Evolutionary conservation across 805 yeast species (phyloP).

Genomic region (Nakazawaea ambrosiae): DNA sequence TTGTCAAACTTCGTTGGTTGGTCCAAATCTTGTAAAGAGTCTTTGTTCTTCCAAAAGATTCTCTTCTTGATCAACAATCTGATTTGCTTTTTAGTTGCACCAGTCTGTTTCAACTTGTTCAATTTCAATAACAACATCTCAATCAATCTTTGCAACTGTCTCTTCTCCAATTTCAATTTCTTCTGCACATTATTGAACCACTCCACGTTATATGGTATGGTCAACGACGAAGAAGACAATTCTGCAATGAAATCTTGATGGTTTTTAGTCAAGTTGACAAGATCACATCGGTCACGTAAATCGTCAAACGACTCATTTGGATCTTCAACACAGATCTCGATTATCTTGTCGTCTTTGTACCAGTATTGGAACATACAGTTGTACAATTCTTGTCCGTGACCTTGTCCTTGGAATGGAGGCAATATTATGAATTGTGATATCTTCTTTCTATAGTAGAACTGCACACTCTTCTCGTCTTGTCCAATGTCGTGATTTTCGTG

Average conservation of each 20-base stretch:
- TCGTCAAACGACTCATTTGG: slow-evolving; percentile 92
- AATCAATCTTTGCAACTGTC: slow-evolving; percentile 70
- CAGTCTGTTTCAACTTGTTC: slow-evolving; percentile 11
- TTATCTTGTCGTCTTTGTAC: slow-evolving; percentile 42
- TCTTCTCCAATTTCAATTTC: slow-evolving; percentile 54
- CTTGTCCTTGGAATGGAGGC: slow-evolving; percentile 74
- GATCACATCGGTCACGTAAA: slow-evolving; percentile 77
- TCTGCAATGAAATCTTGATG: slow-evolving; percentile 22
- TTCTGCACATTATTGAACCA: slow-evolving; percentile 35
- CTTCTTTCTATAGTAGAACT: slow-evolving; percentile 47
- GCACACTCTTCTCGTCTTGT: slow-evolving; percentile 23
- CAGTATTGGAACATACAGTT: slow-evolving; percentile 46
- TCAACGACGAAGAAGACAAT: slow-evolving; percentile 18
- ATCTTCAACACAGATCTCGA: slow-evolving; percentile 86
- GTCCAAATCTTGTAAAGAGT: slow-evolving; percentile 64
- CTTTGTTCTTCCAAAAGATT: slow-evolving; percentile 71
- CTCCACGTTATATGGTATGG: slow-evolving; percentile 18
- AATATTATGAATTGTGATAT: slow-evolving; percentile 82
- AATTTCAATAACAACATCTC: slow-evolving; percentile 64
- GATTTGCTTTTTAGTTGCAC: slow-evolving; percentile 27
- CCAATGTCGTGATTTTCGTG: slow-evolving; percentile 39
- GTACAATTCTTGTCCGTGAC: slow-evolving; percentile 69
- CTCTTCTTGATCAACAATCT: slow-evolving; percentile 68
- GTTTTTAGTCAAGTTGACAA: slow-evolving; percentile 36
- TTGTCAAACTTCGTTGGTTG: slow-evolving; percentile 59